Evolutionary conservation across 176 grass and related monocot genomes (phyloP), one percentile per base, ranked within the genome.

Genomic region (Musa beccarii): DNA sequence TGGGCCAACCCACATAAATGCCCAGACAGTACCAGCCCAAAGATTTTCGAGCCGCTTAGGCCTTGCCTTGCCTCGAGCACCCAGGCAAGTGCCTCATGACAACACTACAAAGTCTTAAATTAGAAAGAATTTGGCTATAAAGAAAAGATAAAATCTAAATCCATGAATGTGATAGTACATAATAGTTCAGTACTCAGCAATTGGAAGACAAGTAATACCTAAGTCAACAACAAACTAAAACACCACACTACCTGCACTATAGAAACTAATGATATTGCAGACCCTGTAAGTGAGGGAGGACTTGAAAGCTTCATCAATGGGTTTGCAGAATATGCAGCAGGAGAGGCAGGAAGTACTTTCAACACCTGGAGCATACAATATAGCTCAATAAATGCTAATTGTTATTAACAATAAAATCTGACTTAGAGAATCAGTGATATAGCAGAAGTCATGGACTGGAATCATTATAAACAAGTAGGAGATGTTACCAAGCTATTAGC

Each of bases 281-380:
- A 89, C 50, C 95, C 91, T 72, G 88, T 94, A 43, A 94, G 86
- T 71, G 91, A 81, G 74, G 95, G 91, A 79, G 91, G 83, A 54
- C 86, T 87, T n/a, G 91, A 75, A 77, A 92, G 80, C 78, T 89
- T 99, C 73, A 73, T 79, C 76, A 82, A 84, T 22, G 86, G 91
- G 53, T 94, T 99, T 83, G 89, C 91, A 65, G 89, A 99, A 82
- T 99, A 99, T 52, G 95, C 90, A 81, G 95, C 93, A 43, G 88
- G 76, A 61, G 88, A 99, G 11, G 95, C 86, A 72, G 88, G 91
- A 52, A 99, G 83, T 69, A 89, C 89, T 84, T 94, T 99, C 74
- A 99, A 66, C 51, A 94, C 93, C 93, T 97, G 85, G 1, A 15
- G 63, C 10, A 76, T 59, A 69, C 26, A 9, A 2, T 52, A 64